Conservation (phyloP, 768 basidiomycete species). For the Strobilomyces dryophilus region DNA sequence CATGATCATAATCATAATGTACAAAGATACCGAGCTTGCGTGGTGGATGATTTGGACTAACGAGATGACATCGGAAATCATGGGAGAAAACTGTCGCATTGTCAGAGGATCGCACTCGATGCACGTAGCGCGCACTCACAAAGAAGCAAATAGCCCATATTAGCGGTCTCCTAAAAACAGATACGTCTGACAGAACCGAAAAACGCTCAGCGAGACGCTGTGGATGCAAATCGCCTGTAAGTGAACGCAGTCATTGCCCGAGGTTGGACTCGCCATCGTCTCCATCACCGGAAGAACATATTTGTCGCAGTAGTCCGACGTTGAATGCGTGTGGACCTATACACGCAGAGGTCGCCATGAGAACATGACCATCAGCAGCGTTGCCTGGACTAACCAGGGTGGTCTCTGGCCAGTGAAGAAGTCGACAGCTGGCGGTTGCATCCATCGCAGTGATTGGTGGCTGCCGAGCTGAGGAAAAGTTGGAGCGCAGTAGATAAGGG, state of each 20-base stretch:
- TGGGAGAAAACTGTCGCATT: conserved; percentile 15
- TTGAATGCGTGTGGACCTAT: conserved; percentile 8
- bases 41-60: conserved; percentile 11
- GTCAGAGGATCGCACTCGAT: background rate
- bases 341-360: background rate
- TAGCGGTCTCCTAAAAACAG: conserved; percentile 1
- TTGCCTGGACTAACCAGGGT: conserved; percentile 9
- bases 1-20: conserved; percentile 7
- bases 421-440: background rate
- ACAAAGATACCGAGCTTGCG: conserved; percentile 13
- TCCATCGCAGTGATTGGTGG: conserved; percentile 6
- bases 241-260: background rate
- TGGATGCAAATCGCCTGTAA: background rate
- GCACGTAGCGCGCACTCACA: conserved; percentile 5
- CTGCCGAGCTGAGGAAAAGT: background rate
- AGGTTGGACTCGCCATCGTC: background rate
- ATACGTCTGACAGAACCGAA: conserved; percentile 1
- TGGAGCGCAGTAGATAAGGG: background rate
- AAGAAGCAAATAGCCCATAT: conserved; percentile 21
- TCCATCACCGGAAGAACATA: conserved; percentile 3
- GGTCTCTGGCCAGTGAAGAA: background rate
- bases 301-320: background rate
- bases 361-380: background rate
- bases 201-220: background rate
- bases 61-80: conserved; percentile 21